Evolutionary conservation across 2,329 filamentous ascomycete genomes (phyloP), one percentile per base, ranked within the genome.

Genomic region (Xylariales sp.): DNA sequence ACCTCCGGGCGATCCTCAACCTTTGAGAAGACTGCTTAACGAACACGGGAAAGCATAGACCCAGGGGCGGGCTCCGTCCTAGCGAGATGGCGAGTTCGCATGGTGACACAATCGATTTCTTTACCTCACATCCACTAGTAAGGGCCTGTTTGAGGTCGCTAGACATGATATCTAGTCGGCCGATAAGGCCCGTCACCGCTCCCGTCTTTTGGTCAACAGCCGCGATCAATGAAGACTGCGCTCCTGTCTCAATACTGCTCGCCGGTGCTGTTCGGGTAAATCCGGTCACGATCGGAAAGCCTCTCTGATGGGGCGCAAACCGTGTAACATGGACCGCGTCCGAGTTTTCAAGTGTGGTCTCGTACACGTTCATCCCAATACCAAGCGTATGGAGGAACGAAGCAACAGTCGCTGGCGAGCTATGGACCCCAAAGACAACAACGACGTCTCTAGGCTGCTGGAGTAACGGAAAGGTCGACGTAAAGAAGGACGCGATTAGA

Each of bases 21-120:
- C 73, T 81, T 68, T 74, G 76, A 10, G 71, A 75, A 1, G 75
- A 71, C 9, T 76, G 74, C n/a, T 72, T 73, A 4, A 85, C 71
- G 0, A 82, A 81, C 0, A 78, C 65, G 0, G 82, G 81, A 59
- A 83, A 86, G 2, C 69, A 75, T 5, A 84, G 46, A 2, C 77
- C 72, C 3, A 77, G 77, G 5, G 79, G 72, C 3, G 77, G 64
- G 3, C 30, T 49, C 2, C 23, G 9, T n/a, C 75, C 80, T 61
- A 84, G 78, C n/a, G 79, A 73, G n/a, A 85, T 69, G 3, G 82
- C 73, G 46, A 84, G 73, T 6, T 76, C 72, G 61, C 81, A 84
- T 0, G 83, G 82, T 3, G 76, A 78, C 0, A 59, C 36, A 10
- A n/a, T 60, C 30, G 53, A 66, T 14, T 12, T 62, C 5, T 62